phyloP scores from a whole-genome alignment of 495 filamentous ascomycete genomes.

The Aspergillus haitiensis region DNA sequence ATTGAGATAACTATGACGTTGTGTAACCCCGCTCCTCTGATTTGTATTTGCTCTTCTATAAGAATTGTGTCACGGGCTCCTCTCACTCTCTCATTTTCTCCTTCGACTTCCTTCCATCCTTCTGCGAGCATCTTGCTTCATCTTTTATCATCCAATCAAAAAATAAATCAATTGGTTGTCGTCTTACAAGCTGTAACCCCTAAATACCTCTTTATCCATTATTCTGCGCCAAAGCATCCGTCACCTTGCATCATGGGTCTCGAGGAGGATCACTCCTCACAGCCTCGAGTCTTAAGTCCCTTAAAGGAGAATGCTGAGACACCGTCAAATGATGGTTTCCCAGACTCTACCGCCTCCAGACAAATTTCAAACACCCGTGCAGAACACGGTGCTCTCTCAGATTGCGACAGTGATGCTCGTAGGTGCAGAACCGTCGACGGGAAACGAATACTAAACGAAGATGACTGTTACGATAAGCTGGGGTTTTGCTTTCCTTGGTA shows the following conservation, averaged over 20 bases:
- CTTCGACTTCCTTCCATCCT: too few species aligned
- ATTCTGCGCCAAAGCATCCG: not conserved
- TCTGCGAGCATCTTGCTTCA: not conserved
- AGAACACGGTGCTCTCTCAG: conserved; percentile 26
- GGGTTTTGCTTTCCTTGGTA: conserved; percentile 62
- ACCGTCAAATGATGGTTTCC: too few species aligned
- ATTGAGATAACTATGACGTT: conserved; percentile 14
- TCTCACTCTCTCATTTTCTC: too few species aligned
- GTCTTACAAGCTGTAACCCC: not conserved
- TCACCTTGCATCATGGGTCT: not conserved
- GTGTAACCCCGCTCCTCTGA: not conserved
- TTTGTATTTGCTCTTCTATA: not conserved
- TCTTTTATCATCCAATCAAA: too few species aligned
- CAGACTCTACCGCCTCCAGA: conserved; percentile 17
- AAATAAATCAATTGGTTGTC: too few species aligned
- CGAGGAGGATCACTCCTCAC: not conserved
- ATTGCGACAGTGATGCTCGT: conserved; percentile 21
- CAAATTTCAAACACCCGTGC: conserved; percentile 20
- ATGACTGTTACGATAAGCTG: conserved; percentile 62
- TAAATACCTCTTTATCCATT: not conserved
- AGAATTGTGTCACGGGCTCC: not conserved
- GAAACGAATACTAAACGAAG: conserved; percentile 60
- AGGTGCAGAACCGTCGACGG: conserved; percentile 29
- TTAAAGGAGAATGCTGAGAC: conserved; percentile 5
- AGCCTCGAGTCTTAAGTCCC: not conserved